A percentile compares a stretch with the other conserved stretches of the same genome.
Evolutionary conservation across 768 basidiomycete genomes (phyloP).

Genomic region (Leccinum ochraceum): DNA sequence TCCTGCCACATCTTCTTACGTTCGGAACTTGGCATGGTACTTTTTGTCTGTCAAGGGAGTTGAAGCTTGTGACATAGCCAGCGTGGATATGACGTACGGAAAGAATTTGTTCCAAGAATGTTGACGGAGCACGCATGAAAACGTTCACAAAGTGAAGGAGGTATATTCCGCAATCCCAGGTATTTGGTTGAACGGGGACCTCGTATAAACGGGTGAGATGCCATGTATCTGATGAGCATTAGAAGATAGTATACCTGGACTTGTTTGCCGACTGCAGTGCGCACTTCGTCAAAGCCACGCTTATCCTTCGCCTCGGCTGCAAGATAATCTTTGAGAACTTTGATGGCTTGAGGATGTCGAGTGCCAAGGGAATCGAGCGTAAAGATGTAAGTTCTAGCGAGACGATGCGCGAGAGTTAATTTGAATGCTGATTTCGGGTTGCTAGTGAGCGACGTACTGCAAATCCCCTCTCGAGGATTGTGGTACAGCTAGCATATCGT

Average conservation of each 20-base stretch:
- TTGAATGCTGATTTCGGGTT: background rate
- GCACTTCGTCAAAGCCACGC: conserved; percentile 40
- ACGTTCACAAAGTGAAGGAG: conserved; percentile 82
- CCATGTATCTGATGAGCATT: background rate
- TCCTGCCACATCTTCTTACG: conserved; percentile 56
- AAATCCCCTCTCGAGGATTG: conserved; percentile 18
- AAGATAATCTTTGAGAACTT: conserved; percentile 67
- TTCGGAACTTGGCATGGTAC: conserved; percentile 36
- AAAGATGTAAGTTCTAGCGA: conserved; percentile 71
- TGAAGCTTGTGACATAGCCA: background rate
- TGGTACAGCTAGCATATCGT: conserved; percentile 30
- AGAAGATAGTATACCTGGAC: conserved; percentile 46
- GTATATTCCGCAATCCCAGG: conserved; percentile 91
- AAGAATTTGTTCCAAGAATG: conserved; percentile 52
- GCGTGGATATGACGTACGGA: conserved; percentile 18
- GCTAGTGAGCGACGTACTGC: conserved; percentile 19
- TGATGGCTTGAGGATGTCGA: conserved; percentile 66
- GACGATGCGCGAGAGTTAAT: background rate
- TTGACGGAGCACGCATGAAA: conserved; percentile 65
- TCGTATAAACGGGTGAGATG: conserved; percentile 31
- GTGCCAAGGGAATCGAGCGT: conserved; percentile 87
- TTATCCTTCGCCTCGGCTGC: conserved; percentile 78
- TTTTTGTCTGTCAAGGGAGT: conserved; percentile 29
- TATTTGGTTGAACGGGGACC: conserved; percentile 90
- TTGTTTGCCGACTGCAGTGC: conserved; percentile 45